Conservation (phyloP, 345 rosid genomes). For the Melastoma malabathricum region DNA sequence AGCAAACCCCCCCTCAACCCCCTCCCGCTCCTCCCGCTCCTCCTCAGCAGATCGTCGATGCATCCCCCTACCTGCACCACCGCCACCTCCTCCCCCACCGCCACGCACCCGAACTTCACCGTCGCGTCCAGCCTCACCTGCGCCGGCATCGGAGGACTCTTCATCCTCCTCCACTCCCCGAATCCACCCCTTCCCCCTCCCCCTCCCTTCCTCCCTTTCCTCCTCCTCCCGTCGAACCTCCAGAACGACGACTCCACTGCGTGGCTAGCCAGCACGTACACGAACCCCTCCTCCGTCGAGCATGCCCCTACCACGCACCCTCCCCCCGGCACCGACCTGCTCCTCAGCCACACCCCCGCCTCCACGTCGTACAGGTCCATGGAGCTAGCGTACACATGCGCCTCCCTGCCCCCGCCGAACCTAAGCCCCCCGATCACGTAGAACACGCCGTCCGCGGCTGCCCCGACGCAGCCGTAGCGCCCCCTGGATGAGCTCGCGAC, state of each 20-base stretch:
- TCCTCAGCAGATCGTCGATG: slow-evolving; percentile 61
- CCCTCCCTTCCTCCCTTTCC: slow-evolving; percentile 54
- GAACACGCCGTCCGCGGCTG: slow-evolving; percentile 59
- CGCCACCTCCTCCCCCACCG: slow-evolving; percentile 56
- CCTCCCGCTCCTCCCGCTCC: slow-evolving; percentile 54
- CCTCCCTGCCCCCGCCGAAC: slow-evolving; percentile 37
- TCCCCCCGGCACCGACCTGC: slow-evolving; percentile 73
- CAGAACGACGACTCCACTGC: slow-evolving; percentile 90
- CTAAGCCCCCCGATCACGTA: slow-evolving; percentile 83
- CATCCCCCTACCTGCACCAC: slow-evolving; percentile 69
- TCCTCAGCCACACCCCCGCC: slow-evolving; percentile 55
- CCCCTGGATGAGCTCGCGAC: slow-evolving; percentile 43
- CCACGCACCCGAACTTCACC: slow-evolving; percentile 67
- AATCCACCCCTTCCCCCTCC: slow-evolving; percentile 28
- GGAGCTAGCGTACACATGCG: slow-evolving; percentile 62
- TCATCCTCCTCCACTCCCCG: slow-evolving; percentile 73
- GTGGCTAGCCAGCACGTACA: slow-evolving; percentile 63
- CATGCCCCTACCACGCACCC: slow-evolving; percentile 92
- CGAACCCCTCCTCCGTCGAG: slow-evolving; percentile 32
- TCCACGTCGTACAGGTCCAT: slow-evolving; percentile 80
- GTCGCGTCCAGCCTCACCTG: slow-evolving; percentile 58
- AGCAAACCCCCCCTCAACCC: slow-evolving; percentile 54
- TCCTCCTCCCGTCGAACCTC: slow-evolving; percentile 55
- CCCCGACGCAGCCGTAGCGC: slow-evolving; percentile 79
- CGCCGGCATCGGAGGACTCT: slow-evolving; percentile 63